Evolutionary conservation across 805 yeast genomes (phyloP), one percentile per base, ranked within the genome.

Genomic region (Ogataea pilisensis): DNA sequence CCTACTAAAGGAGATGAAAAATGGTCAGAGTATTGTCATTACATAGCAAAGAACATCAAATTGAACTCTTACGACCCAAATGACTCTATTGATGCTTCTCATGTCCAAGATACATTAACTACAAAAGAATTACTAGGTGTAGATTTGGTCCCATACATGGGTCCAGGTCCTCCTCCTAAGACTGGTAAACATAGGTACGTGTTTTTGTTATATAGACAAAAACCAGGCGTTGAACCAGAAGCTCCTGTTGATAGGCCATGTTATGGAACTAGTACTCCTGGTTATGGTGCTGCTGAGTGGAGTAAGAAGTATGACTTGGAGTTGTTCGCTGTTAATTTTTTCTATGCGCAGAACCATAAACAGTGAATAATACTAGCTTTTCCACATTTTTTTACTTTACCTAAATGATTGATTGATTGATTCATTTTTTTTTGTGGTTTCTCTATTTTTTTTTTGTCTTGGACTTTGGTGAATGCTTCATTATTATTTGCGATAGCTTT

Each of bases 161-260:
- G 95, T 0, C 96, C 96, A 3, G 96, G 77, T 5, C 96, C 96
- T n/a, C 96, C 96, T 30, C 74, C 75, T 35, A 80, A 79, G 41
- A 85, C 96, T 0, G 91, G 95, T 12, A 76, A 81, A 56, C 97
- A 90, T 68, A 79, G 96, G 49, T 90, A 90, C 60, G 87, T 85
- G 16, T 85, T 84, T 53, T 53, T 87, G 41, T 65, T 90, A 46
- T 87, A 70, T 63, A 83, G 82, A 64, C 95, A 80, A 59, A 83
- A 68, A 55, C 73, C 64, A 2, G 58, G 62, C 25, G 64, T 53
- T 48, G 60, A 44, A 32, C 68, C 58, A 27, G 66, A 70, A 36
- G 58, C 67, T 13, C 69, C 79, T 19, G 43, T 58, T 19, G 82
- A 72, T 54, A 72, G 95, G 56, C 80, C 84, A 27, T 78, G 66